phyloP scores from a whole-genome alignment of 345 rosid species.

The Raphanus sativus region DNA sequence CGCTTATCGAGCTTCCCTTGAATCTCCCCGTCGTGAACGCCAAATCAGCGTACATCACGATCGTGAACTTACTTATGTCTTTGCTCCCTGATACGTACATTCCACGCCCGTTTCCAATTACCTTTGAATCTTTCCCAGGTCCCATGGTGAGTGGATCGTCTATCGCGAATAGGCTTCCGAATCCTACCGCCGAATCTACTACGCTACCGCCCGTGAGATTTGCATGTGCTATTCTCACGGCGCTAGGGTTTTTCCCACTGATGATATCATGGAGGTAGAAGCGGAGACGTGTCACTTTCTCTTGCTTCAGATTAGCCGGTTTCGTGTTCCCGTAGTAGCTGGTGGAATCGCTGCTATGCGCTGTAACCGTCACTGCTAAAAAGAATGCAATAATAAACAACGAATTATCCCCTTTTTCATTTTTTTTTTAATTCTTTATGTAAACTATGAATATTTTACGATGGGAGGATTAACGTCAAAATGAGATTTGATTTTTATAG shows the following conservation, averaged over 20 bases:
- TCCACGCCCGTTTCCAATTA: conserved; percentile 49
- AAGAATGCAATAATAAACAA: not conserved
- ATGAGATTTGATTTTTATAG: not conserved
- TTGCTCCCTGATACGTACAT: conserved; percentile 41
- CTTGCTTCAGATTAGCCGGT: not conserved
- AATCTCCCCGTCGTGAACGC: conserved; percentile 43
- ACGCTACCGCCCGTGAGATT: conserved; percentile 2
- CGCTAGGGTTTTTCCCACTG: conserved; percentile 36
- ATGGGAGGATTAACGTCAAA: not conserved
- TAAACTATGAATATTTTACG: not conserved
- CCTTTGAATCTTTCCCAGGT: conserved; percentile 34
- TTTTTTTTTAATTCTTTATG: not conserved
- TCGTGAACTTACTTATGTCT: conserved; percentile 13
- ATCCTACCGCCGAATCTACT: conserved; percentile 9
- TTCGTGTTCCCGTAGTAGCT: conserved; percentile 22
- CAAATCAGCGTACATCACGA: conserved; percentile 45
- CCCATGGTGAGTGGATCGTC: conserved; percentile 51
- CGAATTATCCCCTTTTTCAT: not conserved
- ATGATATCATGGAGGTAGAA: conserved; percentile 46
- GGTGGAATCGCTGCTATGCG: not conserved
- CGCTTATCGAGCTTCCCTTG: conserved; percentile 50
- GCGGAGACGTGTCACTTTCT: conserved; percentile 35
- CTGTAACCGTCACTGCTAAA: not conserved
- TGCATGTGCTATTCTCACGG: conserved; percentile 39
- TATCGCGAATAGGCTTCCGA: conserved; percentile 43